Evolutionary conservation across 2,329 filamentous ascomycete species (phyloP), one percentile per base, ranked within the genome.

Genomic region (Metarhizium guizhouense): DNA sequence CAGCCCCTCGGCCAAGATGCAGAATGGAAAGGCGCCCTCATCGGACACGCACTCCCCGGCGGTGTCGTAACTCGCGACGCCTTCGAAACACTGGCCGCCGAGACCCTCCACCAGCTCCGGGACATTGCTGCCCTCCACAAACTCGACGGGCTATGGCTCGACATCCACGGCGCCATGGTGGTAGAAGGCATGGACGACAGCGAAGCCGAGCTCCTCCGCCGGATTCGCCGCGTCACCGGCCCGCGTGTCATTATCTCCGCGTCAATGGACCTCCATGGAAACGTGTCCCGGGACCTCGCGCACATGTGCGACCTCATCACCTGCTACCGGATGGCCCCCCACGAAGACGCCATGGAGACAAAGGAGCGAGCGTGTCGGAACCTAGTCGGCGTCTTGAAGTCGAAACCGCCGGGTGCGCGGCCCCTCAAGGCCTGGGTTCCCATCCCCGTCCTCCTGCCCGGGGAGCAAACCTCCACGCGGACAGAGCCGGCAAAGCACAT

Each of bases 151-250:
- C 62, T 81, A 7, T 81, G 77, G 77, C 77, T 78, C 55, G 78
- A 81, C 57, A 81, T 81, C 34, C 78, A 81, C 59, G 78, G 78
- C 14, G 78, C 78, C 4, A 81, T 81, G 77, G 76, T 73, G 48
- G 78, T 81, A 1, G 74, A 79, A 40, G 76, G 67, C 0, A 54
- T 80, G 5, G 72, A 76, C 42, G 78, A 81, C 59, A 65, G 64
- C 1, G 78, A 81, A 56, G 71, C 68, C 2, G 74, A 78, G 54
- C 71, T 81, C 32, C 66, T 81, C 20, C 63, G 64, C 13, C 74
- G 76, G 0, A 71, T 79, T 13, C 69, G 78, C 2, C 56, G 51
- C 0, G 72, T 79, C 3, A 70, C 79, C 20, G 78, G 78, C 0
- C 64, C 71, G 0, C 62, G 72, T 20, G 74, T 76, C 7, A 56